phyloP scores from a whole-genome alignment of 1,284 basidiomycete genomes.

The Mycena citricolor region DNA sequence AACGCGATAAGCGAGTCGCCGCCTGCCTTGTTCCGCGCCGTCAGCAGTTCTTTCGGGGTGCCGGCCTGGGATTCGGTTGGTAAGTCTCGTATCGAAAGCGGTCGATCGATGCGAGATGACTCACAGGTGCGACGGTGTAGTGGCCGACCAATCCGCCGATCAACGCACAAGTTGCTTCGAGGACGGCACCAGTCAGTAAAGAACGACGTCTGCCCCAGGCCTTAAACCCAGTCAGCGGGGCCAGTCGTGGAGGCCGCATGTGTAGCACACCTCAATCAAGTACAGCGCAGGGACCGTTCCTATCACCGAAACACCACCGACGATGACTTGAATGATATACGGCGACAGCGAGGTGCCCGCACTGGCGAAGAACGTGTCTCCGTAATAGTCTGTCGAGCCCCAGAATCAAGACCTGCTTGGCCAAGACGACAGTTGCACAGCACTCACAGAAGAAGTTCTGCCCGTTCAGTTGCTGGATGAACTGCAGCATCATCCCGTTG shows the following conservation, averaged over 20 bases:
- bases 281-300: slow-evolving; percentile 67
- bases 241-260: not conserved
- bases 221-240: slow-evolving; percentile 17
- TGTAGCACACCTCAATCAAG: slow-evolving; percentile 52
- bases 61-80: slow-evolving; percentile 1
- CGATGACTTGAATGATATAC: slow-evolving; percentile 71
- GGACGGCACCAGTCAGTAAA: slow-evolving; percentile 63
- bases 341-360: slow-evolving; percentile 72
- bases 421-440: no score
- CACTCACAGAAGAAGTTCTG: slow-evolving; percentile 72
- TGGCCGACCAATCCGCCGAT: slow-evolving; percentile 75
- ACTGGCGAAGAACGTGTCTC: slow-evolving; percentile 80
- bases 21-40: slow-evolving; percentile 54
- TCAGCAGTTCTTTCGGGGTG: slow-evolving; percentile 41
- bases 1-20: slow-evolving; percentile 71
- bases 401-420: not conserved
- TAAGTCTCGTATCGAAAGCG: not conserved
- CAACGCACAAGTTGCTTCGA: slow-evolving; percentile 62
- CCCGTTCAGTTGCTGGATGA: slow-evolving; percentile 78
- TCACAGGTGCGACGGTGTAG: slow-evolving; percentile 55
- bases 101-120: no score
- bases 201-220: slow-evolving; percentile 31
- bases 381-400: slow-evolving; percentile 65
- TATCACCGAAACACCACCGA: slow-evolving; percentile 67
- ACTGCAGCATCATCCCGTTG: slow-evolving; percentile 81